Percentiles rank a stretch among this genome's conserved stretches.
These are phyloP conservation scores for Rhynchosporium secalis DNA, from an alignment of 2,329 filamentous ascomycete species.

Conservation along the genomic window DNA sequence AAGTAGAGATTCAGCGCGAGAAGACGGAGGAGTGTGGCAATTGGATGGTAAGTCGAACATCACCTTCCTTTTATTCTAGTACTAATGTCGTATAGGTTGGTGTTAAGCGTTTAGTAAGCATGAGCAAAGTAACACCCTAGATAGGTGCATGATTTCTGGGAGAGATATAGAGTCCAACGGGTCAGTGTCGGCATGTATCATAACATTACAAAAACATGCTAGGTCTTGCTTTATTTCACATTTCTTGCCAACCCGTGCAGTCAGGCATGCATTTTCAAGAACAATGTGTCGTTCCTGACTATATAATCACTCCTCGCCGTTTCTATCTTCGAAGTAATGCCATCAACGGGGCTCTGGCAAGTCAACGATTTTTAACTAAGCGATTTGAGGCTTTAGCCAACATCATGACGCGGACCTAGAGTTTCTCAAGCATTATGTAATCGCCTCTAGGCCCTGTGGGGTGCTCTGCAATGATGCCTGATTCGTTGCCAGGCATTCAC, in stretches of 20 bases:
- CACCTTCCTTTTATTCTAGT: neutral
- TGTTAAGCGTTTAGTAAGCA: slow-evolving; percentile 74
- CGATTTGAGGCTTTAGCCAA: too few relatives aligned
- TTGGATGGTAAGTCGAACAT: slow-evolving; percentile 72
- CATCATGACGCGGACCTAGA: too few relatives aligned
- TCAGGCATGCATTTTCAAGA: too few relatives aligned
- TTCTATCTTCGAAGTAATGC: too few relatives aligned
- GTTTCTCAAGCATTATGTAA: too few relatives aligned
- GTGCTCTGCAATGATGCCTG: too few relatives aligned
- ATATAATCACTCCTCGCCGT: too few relatives aligned
- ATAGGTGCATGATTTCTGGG: neutral
- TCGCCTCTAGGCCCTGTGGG: too few relatives aligned
- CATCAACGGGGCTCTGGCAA: too few relatives aligned
- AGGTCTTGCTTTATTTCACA: neutral
- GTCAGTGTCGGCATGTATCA: neutral
- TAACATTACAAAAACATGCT: neutral
- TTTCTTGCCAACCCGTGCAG: neutral
- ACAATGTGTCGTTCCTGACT: too few relatives aligned
- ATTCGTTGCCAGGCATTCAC: too few relatives aligned
- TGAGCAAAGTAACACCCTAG: slow-evolving; percentile 71
- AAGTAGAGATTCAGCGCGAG: slow-evolving; percentile 74
- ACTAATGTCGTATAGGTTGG: slow-evolving; percentile 61
- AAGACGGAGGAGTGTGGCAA: slow-evolving; percentile 79
- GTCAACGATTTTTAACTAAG: too few relatives aligned
- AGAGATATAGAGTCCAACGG: neutral